Evolutionary conservation across 305 asterid genomes (phyloP).

Genomic region (Petunia hybrid): DNA sequence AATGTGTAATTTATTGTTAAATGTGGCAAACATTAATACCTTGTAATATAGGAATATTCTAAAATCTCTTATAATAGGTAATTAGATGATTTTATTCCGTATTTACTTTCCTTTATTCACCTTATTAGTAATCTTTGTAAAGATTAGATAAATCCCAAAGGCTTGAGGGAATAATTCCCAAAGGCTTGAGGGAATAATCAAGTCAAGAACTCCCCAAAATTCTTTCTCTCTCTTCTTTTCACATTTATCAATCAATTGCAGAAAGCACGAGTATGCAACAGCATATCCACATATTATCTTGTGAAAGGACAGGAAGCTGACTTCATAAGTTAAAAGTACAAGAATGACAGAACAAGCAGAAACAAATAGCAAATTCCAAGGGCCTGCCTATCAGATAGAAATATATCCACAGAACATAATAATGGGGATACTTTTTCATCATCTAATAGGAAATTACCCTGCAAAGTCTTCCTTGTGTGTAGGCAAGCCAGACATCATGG

Average conservation of each 20-base stretch:
- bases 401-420: constrained; percentile 31
- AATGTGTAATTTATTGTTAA: too few species aligned
- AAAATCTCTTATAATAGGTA: too few species aligned
- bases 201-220: too few species aligned
- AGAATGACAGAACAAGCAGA: constrained; percentile 5
- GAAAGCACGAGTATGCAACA: constrained; percentile 30
- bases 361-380: neutral
- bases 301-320: neutral
- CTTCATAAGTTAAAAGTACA: neutral
- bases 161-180: too few species aligned
- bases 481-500: constrained; percentile 91
- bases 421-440: constrained; percentile 33
- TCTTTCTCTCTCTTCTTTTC: too few species aligned
- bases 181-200: too few species aligned
- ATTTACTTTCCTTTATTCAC: too few species aligned
- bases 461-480: constrained; percentile 81
- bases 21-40: too few species aligned
- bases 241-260: constrained; percentile 22
- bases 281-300: neutral
- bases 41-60: too few species aligned
- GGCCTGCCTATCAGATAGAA: neutral
- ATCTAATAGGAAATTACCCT: constrained; percentile 62
- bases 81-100: too few species aligned
- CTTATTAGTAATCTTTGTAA: too few species aligned
- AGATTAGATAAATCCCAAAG: too few species aligned